Percentiles rank a stretch among this genome's conserved stretches.
phyloP scores from a whole-genome alignment of 176 grass and related monocot genomes.

The Pontederia crassipes region DNA sequence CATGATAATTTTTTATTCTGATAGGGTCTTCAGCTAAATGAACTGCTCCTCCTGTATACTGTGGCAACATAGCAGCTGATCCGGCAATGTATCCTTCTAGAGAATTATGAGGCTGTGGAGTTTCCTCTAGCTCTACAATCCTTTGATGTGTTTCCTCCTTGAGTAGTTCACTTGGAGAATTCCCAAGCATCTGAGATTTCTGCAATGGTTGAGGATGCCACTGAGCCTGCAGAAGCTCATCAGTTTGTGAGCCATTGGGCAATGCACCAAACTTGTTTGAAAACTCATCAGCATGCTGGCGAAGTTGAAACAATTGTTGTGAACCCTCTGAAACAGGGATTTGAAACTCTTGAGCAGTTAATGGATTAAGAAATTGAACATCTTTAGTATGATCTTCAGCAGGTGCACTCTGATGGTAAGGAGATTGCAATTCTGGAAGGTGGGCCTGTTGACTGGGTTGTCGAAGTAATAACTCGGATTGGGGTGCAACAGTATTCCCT shows the following conservation, averaged over 20 bases:
- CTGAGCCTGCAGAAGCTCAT: conserved; percentile 30
- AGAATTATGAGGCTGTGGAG: conserved; percentile 27
- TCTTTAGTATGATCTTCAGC: background rate
- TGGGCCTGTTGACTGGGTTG: background rate
- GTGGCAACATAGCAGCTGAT: conserved; percentile 18
- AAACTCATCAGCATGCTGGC: conserved; percentile 4
- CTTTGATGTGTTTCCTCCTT: conserved; percentile 62
- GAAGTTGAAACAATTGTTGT: background rate
- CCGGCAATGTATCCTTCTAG: conserved; percentile 36
- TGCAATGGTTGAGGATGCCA: conserved; percentile 44
- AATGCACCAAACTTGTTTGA: background rate
- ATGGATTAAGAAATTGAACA: background rate
- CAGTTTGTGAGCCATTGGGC: background rate
- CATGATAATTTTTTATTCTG: conserved; percentile 45
- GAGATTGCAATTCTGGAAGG: conserved; percentile 7
- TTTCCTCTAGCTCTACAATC: conserved; percentile 34
- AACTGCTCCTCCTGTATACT: conserved; percentile 2
- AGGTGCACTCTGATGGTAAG: background rate
- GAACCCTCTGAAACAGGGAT: conserved; percentile 2
- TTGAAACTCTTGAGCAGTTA: background rate
- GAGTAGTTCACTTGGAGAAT: conserved; percentile 47
- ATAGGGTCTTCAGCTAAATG: conserved; percentile 36
- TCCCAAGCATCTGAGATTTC: conserved; percentile 37
- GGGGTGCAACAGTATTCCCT: background rate
- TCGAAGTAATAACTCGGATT: background rate